Base-by-base conservation (phyloP, 805 yeast species). In the Teunomyces stri region DNA sequence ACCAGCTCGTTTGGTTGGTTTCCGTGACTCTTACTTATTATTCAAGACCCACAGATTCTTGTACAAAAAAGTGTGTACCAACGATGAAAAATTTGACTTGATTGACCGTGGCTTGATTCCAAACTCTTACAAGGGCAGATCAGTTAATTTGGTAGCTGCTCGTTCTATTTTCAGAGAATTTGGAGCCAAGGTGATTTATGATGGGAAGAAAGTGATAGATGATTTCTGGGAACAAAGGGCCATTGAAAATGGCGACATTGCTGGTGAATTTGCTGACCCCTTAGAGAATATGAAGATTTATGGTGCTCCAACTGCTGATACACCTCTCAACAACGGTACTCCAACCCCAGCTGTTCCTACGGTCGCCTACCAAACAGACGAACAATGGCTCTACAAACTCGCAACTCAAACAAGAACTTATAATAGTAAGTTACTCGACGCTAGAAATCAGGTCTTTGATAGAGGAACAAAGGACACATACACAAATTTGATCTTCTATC, bases 1-100 rank as follows among this genome's bases (percentile, higher is more conserved):
- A 61, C 96, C 97, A 2, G 97, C 99, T 1, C 79, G 98, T 56
- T 82, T 92, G 59, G 89, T 92, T 51, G 98, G 97, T 3, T 88
- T 90, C 69, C 78, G 97, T 56, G 97, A 92, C 62, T 88, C 96
- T 2, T 90, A 92, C 59, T 72, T 90, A 45, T 74, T 92, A 50
- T 90, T 92, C 69, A 96, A 91, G 61, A 87, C 90, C 43, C 96
- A 92, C 68, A 79, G 82, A 43, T 74, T 80, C 43, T 72, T 94
- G 44, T 85, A 78, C 70, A 89, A 91, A 60, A 79, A 85, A 51
- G 81, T 87, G 9, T 74, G 91, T 40, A 74, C 80, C 9, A 88
- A 87, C 51, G 86, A 80, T 13, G 95, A 90, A 62, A 92, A 92
- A 62, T 79, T 79, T 68, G 92, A 88, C 58, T 70, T 94, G 58